Base-by-base conservation (phyloP, 257 asterid genomes). In the Capsicum chinense region DNA sequence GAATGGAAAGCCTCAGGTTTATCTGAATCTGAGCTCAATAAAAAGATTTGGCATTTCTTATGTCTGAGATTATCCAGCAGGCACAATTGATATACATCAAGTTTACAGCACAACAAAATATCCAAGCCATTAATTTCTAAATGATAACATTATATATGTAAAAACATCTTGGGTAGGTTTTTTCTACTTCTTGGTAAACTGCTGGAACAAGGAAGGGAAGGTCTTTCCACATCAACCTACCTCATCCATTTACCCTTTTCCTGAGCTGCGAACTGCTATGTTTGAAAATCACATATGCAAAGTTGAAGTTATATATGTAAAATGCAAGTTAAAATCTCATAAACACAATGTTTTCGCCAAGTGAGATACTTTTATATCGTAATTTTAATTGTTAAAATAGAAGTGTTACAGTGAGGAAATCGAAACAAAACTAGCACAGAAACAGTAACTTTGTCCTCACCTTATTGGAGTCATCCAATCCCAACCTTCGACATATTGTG, bases 401-500 rank as follows among this genome's bases (percentile, higher is more conserved):
- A 48, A 19, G 59, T 48, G 80, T 48, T 19, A 19, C 42, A 73
- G 3, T n/a, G 59, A 73, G 11, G 59, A 73, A 47, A 48, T 48
- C 9, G 42, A 73, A 47, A 15, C 17, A 48, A 74, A 74, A 73
- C 42, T 52, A 7, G 81, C 47, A 12, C 13, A 14, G 81, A 21
- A 74, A 74, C 62, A 14, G 63, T 52, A 52, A n/a, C 26, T 21
- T 6, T 15, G 15, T 85, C 59, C 82, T 85, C 87, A 94, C 99
- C 99, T 92, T 86, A 94, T 93, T 52, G 99, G 99, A 88, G 97
- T 90, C 86, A 96, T 93, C 99, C 99, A 94, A 89, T 96, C 98
- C 99, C 99, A 96, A 39, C 98, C 99, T 87, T 96, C 95, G 10
- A 96, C 99, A 85, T 96, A 96, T 67, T 96, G 98, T 78, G 98